A percentile compares a stretch with the other conserved stretches of the same genome.
Conservation (phyloP, 192 early-diverging fungal genomes). For the Backusella luteola region DNA sequence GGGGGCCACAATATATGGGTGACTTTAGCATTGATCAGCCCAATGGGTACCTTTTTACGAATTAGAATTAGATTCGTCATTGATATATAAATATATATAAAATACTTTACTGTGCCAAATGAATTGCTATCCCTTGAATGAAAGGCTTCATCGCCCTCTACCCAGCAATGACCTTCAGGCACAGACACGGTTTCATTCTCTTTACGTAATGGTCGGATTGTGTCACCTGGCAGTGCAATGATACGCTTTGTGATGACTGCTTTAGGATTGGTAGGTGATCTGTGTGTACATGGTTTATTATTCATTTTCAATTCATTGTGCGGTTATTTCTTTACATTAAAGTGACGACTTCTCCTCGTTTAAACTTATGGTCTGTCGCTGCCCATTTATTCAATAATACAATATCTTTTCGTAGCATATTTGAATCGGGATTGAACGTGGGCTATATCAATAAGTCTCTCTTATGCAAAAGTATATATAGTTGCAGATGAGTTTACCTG, state of each 20-base stretch:
- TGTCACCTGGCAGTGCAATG: constrained; percentile 80
- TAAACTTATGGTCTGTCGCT: constrained; percentile 41
- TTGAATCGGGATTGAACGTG: constrained; percentile 74
- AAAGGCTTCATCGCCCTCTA: constrained; percentile 84
- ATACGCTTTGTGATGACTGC: constrained; percentile 79
- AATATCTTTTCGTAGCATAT: constrained; percentile 58
- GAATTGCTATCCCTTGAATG: constrained; percentile 79
- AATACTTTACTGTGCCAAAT: constrained; percentile 65
- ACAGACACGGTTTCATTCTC: constrained; percentile 45
- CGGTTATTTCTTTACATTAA: constrained; percentile 34
- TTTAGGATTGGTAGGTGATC: constrained; percentile 68
- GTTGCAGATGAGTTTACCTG: constrained; percentile 35
- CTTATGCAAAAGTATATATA: background rate
- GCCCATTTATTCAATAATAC: constrained; percentile 65
- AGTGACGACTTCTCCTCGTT: constrained; percentile 71
- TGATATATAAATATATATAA: background rate
- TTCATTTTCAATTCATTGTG: background rate
- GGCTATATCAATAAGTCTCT: constrained; percentile 41
- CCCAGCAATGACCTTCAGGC: constrained; percentile 81
- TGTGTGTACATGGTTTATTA: background rate
- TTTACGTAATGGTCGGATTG: constrained; percentile 47
- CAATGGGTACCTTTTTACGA: constrained; percentile 59
- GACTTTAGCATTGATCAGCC: constrained; percentile 60
- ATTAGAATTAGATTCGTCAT: background rate
- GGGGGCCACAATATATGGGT: constrained; percentile 67